Base-by-base conservation (phyloP, 2,329 filamentous ascomycete species). In the Teratosphaeria zuluensis region DNA sequence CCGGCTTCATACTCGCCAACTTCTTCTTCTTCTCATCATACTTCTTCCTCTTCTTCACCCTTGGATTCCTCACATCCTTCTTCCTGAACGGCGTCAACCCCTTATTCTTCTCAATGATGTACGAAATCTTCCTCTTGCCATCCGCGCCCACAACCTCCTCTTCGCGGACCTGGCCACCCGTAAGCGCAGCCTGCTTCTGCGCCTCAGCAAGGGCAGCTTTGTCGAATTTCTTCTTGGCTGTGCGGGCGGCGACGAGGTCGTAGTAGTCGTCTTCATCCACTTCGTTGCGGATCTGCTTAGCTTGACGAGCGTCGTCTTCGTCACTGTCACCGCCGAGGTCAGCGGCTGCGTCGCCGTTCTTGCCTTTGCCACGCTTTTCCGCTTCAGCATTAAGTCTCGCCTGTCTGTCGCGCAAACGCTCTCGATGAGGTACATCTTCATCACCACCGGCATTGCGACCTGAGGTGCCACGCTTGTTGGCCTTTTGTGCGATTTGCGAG, bases 21-120 rank as follows among this genome's bases (percentile, higher is more conserved):
- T 97, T 96, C 89, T 96, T 97, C 83, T 92, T 88, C 82, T 95
- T 96, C 74, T 91, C 88, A 72, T 95, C 91, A 74, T 85, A 99
- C 84, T 90, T 91, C 84, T 90, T 90, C 76, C 90, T 85, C 87
- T 96, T 97, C 87, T 97, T 99, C 64, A 97, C 92, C 73, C 94
- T 82, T 38, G 94, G 92, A 77, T 99, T 99, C 63, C 92, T 81
- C 59, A 91, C 88, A 67, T 95, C 92, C 84, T 99, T 97, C 81
- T 88, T 95, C 63, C 92, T 82, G 75, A 88, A 87, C 53, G 92
- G 90, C 60, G 90, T 86, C 63, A 99, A 78, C 33, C 94, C 94
- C 82, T 96, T 96, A 77, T 99, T 99, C 84, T 97, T 96, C 77
- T 92, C 84, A 70, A 99, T 99, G 66, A 86, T 84, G 76, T 96